Conservation (phyloP, 2,329 filamentous ascomycete species). For the Penicillium rolfsii region DNA sequence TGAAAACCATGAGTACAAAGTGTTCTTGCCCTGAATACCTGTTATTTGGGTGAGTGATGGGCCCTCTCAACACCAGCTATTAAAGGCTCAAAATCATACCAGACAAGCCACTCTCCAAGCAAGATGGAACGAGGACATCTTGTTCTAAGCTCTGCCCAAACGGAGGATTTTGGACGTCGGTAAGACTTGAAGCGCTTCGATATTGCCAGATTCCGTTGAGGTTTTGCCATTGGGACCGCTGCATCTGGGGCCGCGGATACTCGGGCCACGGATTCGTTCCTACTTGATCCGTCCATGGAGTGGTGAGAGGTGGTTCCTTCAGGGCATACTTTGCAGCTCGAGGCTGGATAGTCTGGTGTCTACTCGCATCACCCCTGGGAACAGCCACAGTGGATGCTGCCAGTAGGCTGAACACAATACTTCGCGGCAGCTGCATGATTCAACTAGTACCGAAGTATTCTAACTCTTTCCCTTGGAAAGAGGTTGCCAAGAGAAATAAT, state of each 20-base stretch:
- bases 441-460: background rate
- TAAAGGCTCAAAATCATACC: conserved; percentile 34
- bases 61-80: background rate
- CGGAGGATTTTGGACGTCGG: conserved; percentile 49
- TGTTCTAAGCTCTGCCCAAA: conserved; percentile 48
- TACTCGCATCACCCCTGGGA: conserved; percentile 7
- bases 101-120: conserved; percentile 58
- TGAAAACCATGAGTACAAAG: conserved; percentile 53
- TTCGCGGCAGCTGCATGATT: conserved; percentile 23
- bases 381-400: conserved; percentile 17
- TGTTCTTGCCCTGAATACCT: conserved; percentile 45
- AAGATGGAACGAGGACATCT: conserved; percentile 57
- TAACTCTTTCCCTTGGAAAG: background rate
- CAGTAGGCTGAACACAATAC: conserved; percentile 19
- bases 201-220: conserved; percentile 56
- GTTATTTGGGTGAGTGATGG: background rate
- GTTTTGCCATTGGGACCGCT: conserved; percentile 54
- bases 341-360: conserved; percentile 13
- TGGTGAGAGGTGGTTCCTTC: conserved; percentile 48
- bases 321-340: conserved; percentile 40
- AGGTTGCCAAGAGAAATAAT: background rate
- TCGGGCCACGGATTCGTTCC: conserved; percentile 56
- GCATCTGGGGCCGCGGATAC: conserved; percentile 53
- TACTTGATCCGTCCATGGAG: conserved; percentile 52
- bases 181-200: conserved; percentile 43